Evolutionary conservation across 345 rosid species (phyloP).

Genomic region (Melaleuca quinquenervia): DNA sequence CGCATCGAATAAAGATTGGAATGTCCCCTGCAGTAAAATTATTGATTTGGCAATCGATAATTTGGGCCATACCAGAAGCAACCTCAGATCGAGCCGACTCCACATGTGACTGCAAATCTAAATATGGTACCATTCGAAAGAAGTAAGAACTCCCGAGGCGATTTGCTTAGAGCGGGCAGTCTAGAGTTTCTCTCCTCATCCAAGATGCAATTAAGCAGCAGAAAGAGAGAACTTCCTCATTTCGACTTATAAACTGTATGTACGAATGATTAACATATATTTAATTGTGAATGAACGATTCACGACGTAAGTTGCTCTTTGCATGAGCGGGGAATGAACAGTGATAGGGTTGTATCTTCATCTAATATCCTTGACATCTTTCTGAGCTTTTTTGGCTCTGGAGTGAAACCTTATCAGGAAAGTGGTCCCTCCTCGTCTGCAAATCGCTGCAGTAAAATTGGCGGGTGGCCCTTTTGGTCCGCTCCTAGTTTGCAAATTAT

Average conservation of each 20-base stretch:
- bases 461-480: background rate
- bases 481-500: background rate
- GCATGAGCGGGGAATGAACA: background rate
- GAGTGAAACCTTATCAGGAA: background rate
- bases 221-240: background rate
- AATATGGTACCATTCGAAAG: background rate
- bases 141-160: background rate
- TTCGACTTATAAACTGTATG: background rate
- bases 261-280: background rate
- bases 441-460: background rate
- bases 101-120: background rate
- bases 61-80: background rate
- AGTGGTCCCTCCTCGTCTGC: background rate
- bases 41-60: background rate
- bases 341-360: background rate
- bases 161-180: background rate
- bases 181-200: background rate
- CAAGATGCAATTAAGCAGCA: background rate
- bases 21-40: background rate
- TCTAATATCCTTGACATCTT: background rate
- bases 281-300: background rate
- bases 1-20: background rate
- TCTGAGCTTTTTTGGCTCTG: background rate
- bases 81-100: background rate
- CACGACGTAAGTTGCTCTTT: background rate